These are phyloP conservation scores for Boletus subluridellus DNA, from an alignment of 1,284 basidiomycete genomes.

Conservation along the genomic window DNA sequence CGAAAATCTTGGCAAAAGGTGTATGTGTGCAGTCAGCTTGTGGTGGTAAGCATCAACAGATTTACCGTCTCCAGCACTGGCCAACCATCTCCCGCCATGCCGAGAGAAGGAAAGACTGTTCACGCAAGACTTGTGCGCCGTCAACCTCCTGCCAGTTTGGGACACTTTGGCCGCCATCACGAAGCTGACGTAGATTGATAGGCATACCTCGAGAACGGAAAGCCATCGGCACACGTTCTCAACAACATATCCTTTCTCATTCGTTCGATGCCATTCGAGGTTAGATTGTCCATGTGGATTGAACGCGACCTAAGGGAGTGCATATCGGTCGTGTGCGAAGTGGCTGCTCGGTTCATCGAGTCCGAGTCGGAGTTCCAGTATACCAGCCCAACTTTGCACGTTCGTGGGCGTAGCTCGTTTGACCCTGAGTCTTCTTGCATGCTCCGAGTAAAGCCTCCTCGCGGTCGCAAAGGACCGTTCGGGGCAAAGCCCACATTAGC, in stretches of 20 bases:
- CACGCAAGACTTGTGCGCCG: constrained; percentile 65
- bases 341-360: neutral
- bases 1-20: constrained; percentile 47
- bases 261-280: constrained; percentile 27
- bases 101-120: constrained; percentile 66
- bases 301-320: constrained; percentile 10
- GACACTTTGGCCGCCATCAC: constrained; percentile 1
- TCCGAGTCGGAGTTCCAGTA: constrained; percentile 17
- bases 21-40: constrained; percentile 8
- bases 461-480: neutral
- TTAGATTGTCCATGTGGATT: constrained; percentile 20
- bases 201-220: constrained; percentile 35
- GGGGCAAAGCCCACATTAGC: neutral
- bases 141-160: constrained; percentile 46
- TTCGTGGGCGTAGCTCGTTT: neutral
- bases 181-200: neutral
- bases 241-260: constrained; percentile 18
- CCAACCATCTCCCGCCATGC: constrained; percentile 62
- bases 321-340: constrained; percentile 13
- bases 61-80: constrained; percentile 73
- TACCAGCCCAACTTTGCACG: neutral
- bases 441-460: neutral
- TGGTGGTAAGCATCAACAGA: constrained; percentile 14
- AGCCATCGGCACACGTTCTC: constrained; percentile 25
- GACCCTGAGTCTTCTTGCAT: neutral